Base-by-base conservation (phyloP, 352 stramenopile species). In the Saprolegnia diclina region DNA sequence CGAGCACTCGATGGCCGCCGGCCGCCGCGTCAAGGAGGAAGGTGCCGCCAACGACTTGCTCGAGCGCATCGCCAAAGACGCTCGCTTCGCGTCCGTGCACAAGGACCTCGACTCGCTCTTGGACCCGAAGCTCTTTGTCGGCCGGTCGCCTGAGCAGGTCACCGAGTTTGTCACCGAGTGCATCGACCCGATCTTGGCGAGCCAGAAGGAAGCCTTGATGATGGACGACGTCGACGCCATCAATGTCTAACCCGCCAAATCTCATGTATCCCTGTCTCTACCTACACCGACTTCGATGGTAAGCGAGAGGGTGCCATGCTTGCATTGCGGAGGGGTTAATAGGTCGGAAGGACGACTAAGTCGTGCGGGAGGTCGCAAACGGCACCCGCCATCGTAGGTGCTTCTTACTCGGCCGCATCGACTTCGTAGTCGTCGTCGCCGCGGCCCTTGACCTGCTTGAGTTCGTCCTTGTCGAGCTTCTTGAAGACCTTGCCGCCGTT, bases 1-100 rank as follows among this genome's bases (percentile, higher is more conserved):
- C 67, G 96, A 98, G 62, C 95, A 99, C 81, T 99, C 95, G 64
- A 99, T 99, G 97, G 96, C 91, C 62, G 97, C 97, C 14, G 97
- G 95, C 56, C 96, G 92, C 74, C 90, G 97, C 56, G 97, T 99
- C 52, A 99, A 99, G 83, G 95, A 96, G 45, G 92, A 99, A 75
- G 97, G 97, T 32, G 97, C 96, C 48, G 79, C 93, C 38, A 99
- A 99, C 77, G 97, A 99, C 76, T 78, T 99, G 54, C 76, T 99
- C 75, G 92, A 99, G 71, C 91, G 97, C 46, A 98, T 99, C 69
- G 89, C 87, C 5, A 87, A 82, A 26, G 97, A 99, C 79, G 77
- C 87, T 14, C 76, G 96, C 42, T 99, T 99, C 77, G 82, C 86
- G 74, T 77, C 94, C 21, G 92, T 99, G 44, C 97, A 99, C 77